Evolutionary conservation across 805 yeast species (phyloP), one percentile per base, ranked within the genome.

Genomic region (Myxozyma vanderwaltii): DNA sequence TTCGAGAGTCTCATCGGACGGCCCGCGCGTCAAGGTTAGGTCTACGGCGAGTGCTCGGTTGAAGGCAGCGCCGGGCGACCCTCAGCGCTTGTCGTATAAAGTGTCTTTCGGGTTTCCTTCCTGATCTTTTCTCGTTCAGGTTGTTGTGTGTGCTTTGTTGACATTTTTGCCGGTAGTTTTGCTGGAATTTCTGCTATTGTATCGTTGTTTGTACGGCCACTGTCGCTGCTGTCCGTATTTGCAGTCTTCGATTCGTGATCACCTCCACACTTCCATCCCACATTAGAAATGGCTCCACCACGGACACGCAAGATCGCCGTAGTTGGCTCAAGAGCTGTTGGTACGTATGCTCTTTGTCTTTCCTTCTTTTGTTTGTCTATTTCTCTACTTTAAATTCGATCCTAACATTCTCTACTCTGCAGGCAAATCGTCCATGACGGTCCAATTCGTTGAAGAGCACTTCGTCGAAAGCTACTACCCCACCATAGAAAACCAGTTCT

Each of bases 391-490:
- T n/a, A n/a, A n/a, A n/a, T n/a, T n/a, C n/a, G 24, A 17, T 26
- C 17, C 38, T n/a, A 10, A 26, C 43, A 23, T n/a, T n/a, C 15
- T 27, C 17, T n/a, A 12, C 21, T 43, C 77, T 5, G 78, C 77
- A 51, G 83, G 86, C 12, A 86, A 91, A 74, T 89, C 96, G 31
- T 86, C 96, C 1, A 76, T 90, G 76, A 86, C 91, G 0, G 89
- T 89, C 10, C 85, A 90, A 67, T 91, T 85, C 71, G 92, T 88
- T 5, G 96, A 91, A 69, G 88, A 88, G 67, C 92, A 89, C 70
- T 91, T 90, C 71, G 88, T 88, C 24, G 97, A 91, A 72, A 81
- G 86, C 35, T 90, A 91, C 74, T 91, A 89, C 72, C 97, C 97
- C 31, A 91, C 97, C 4, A 88, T 89, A 63, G 95, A 89, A 71